Base-by-base conservation (phyloP, 345 rosid genomes). In the Brassica cretica region DNA sequence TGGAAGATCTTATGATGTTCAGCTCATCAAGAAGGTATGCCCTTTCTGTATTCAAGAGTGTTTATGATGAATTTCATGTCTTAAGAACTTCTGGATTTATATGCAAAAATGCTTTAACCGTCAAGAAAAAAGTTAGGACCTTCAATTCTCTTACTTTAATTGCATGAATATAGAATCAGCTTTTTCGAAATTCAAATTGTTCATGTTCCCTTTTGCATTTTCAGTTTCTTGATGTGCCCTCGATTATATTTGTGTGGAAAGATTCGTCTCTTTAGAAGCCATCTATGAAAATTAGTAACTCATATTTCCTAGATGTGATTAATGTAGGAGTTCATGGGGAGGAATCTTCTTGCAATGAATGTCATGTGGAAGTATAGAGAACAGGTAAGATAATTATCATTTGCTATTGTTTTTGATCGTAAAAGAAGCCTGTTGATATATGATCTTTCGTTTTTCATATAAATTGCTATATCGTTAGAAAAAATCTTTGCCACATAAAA, bases 361-460 rank as follows among this genome's bases (percentile, higher is more conserved):
- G 97, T 94, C 84, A 94, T 94, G 98, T 94, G 98, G 98, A 94
- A 89, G 86, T 94, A 90, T 86, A 87, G 84, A 86, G 97, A 94
- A 72, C 98, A 94, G 92, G 97, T 91, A 85, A 61, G 78, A 24
- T 7, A 66, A 82, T 27, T 62, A 82, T 27, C 66, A 1, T 16
- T 56, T 21, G 44, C 74, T 78, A 25, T 21, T 63, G 33, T 10
- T 44, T 46, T 41, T 16, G 65, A 37, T 41, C 29, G 21, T 30
- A 33, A 6, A 39, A 30, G 59, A 29, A 64, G 46, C 70, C 1
- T 49, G 1, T 24, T 53, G 39, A 53, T 51, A 24, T 35, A 46
- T 66, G 41, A 29, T 39, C 56, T 72, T 14, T 49, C 16, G 64
- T n/a, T 66, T 21, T 58, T 19, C 56, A 44, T 21, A 25, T 8